Evolutionary conservation across 345 rosid species (phyloP).

Genomic region (Erucastrum elatum): DNA sequence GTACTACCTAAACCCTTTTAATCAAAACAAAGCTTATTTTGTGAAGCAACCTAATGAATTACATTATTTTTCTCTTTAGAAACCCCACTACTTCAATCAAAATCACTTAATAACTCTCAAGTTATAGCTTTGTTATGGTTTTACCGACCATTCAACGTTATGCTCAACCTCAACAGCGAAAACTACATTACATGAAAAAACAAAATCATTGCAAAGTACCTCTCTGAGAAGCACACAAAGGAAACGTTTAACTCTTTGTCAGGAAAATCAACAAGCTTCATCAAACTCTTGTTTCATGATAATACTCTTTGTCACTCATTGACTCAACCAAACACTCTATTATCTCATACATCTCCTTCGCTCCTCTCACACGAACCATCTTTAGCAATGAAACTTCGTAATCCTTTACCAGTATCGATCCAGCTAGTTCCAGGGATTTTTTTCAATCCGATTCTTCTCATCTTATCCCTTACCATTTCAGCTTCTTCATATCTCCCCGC

Average conservation of each 20-base stretch:
- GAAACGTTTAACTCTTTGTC: not conserved
- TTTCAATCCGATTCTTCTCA: constrained; percentile 61
- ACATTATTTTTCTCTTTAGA: not conserved
- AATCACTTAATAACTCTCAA: constrained; percentile 16
- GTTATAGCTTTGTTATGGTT: not conserved
- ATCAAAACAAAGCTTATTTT: not conserved
- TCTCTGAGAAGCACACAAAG: not conserved
- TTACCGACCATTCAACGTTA: not conserved
- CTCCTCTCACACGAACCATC: constrained; percentile 49
- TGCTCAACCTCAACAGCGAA: not conserved
- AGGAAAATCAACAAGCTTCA: constrained; percentile 27
- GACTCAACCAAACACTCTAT: constrained; percentile 51
- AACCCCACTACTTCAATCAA: constrained; percentile 25
- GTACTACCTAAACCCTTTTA: not conserved
- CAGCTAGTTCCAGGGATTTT: constrained; percentile 80
- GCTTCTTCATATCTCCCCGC: constrained; percentile 89
- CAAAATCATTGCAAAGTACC: not conserved
- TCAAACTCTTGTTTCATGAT: constrained; percentile 37
- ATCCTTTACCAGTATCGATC: constrained; percentile 56
- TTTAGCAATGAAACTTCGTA: constrained; percentile 48
- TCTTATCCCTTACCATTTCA: constrained; percentile 59
- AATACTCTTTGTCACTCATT: constrained; percentile 50
- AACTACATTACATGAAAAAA: not conserved
- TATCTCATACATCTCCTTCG: constrained; percentile 43
- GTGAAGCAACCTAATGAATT: constrained; percentile 16